Evolutionary conservation across 2,329 filamentous ascomycete genomes (phyloP), one percentile per base, ranked within the genome.

Genomic region (Plectosphaerella plurivora): DNA sequence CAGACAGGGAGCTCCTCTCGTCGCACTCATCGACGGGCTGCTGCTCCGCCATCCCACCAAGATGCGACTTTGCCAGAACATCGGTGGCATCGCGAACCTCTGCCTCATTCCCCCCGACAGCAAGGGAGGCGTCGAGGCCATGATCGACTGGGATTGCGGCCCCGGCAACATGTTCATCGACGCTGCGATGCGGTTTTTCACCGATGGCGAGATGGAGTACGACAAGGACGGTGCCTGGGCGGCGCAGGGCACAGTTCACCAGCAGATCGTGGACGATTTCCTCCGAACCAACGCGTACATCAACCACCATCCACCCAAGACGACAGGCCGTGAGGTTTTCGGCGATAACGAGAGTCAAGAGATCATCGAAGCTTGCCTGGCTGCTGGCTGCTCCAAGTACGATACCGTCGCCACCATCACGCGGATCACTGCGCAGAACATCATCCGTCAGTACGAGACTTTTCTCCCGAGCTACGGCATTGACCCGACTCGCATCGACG

Each of bases 41-140:
- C 55, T 79, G 1, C 66, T 82, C 4, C 73, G 75, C 51, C 74
- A 82, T 57, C 75, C 75, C 0, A 75, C 64, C 1, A 78, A 77
- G 56, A 65, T 75, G 8, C 71, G 78, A 41, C 73, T 72, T 4
- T 78, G 75, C 56, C 73, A 81, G 57, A 79, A 79, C 53, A 79
- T 81, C 37, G 75, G 75, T 22, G 75, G 77, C n/a, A 76, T 81
- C 12, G 73, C 72, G 9, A 80, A 74, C 53, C 71, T 80, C 35
- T 78, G 71, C 59, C 77, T 79, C 59, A 74, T 78, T 39, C 73
- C 72, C 3, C 45, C 55, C 11, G 53, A 57, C 18, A 14, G n/a
- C 10, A 15, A 46, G n/a, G 48, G 52, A 14, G 47, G 22, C 16
- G 12, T 56, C 18, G 48, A 48, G 4, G 39, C 22, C 28, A 50